Evolutionary conservation across 2,329 filamentous ascomycete genomes (phyloP).

Genomic region (Bipolaris zeicola): DNA sequence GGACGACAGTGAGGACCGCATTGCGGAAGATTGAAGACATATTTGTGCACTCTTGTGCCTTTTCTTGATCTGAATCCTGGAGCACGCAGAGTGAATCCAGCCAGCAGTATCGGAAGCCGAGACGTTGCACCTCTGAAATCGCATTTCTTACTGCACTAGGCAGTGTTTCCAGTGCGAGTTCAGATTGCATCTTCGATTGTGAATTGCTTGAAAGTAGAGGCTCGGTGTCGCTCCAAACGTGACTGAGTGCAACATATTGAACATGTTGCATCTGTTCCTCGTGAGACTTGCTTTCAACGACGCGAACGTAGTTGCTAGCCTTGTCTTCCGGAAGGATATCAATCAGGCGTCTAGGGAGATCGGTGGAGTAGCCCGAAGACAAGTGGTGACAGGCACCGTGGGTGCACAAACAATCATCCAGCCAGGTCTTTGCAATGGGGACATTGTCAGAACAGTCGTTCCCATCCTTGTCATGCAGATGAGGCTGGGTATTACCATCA

Average conservation of each 20-base stretch:
- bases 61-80: constrained; percentile 42
- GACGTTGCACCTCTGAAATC: constrained; percentile 30
- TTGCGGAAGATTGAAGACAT: constrained; percentile 46
- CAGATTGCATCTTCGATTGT: constrained; percentile 20
- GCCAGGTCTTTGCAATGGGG: constrained; percentile 34
- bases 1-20: constrained; percentile 40
- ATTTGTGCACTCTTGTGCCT: constrained; percentile 34
- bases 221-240: constrained; percentile 32
- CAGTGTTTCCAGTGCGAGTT: constrained; percentile 26
- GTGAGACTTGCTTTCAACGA: constrained; percentile 33
- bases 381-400: constrained; percentile 35
- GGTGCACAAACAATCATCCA: constrained; percentile 34
- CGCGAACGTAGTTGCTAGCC: constrained; percentile 20
- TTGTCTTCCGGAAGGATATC: constrained; percentile 31
- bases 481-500: constrained; percentile 23
- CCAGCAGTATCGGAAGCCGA: constrained; percentile 45
- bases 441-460: constrained; percentile 12
- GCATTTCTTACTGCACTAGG: constrained; percentile 34
- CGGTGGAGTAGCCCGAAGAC: constrained; percentile 2
- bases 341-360: constrained; percentile 41
- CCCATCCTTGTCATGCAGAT: constrained; percentile 1
- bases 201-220: constrained; percentile 27
- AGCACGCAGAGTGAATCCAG: constrained; percentile 43
- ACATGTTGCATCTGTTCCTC: constrained; percentile 6
- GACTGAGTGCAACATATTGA: constrained; percentile 39